Conservation (phyloP, 495 filamentous ascomycete species). For the Tuber umbilicatum region DNA sequence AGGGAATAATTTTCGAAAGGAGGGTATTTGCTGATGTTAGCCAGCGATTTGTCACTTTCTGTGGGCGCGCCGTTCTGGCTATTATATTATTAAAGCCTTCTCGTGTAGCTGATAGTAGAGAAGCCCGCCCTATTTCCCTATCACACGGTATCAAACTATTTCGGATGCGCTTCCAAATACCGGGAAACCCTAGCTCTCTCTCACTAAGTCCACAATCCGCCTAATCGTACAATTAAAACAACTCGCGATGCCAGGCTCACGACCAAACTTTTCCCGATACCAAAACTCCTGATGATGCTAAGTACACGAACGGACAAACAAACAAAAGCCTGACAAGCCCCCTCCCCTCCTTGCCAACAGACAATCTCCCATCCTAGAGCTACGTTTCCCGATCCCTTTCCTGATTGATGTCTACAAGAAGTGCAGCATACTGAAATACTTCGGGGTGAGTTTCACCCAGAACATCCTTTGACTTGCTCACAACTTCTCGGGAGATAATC, state of each 20-base stretch:
- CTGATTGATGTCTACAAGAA: slow-evolving; percentile 2
- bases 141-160: background rate
- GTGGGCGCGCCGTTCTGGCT: background rate
- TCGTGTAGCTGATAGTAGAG: background rate
- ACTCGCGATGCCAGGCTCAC: background rate
- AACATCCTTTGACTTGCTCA: slow-evolving; percentile 2
- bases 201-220: background rate
- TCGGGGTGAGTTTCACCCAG: slow-evolving; percentile 42
- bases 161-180: background rate
- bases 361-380: background rate
- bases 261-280: background rate
- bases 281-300: slow-evolving; percentile 1
- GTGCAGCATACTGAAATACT: slow-evolving; percentile 1
- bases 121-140: background rate
- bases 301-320: background rate
- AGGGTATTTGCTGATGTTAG: background rate
- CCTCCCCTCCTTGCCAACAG: background rate
- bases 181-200: background rate
- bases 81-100: background rate
- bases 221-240: background rate
- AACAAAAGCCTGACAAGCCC: background rate
- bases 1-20: background rate
- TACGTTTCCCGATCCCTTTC: background rate
- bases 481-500: background rate
- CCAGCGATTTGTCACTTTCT: background rate